Base-by-base conservation (phyloP, 2,329 filamentous ascomycete genomes). In the Drechslera avenae region DNA sequence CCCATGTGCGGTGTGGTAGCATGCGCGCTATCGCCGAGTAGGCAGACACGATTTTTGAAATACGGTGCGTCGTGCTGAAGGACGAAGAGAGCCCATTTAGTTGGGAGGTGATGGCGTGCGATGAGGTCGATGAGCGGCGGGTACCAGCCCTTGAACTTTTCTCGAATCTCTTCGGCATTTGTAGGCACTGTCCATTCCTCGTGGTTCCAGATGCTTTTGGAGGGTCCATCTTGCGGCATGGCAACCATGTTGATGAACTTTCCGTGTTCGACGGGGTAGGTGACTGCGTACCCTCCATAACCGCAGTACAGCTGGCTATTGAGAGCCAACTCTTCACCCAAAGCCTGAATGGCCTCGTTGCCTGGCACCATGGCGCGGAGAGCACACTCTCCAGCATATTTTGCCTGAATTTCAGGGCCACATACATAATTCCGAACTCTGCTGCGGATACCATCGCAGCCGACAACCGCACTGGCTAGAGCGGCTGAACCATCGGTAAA, bases 401-500 rank as follows among this genome's bases (percentile, higher is more conserved):
- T 64, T 0, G 83, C 74, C 41, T 77, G 61, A 0, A 78, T 69
- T 9, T 74, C 71, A n/a, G 57, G 41, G 2, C 81, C 82, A 8
- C 85, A 72, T 9, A 87, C 65, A 19, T 81, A 67, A 35, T 77
- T 63, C 13, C 85, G 76, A 2, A 81, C 75, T 6, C 75, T 73
- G 2, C 82, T 85, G 64, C 82, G 83, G 60, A 88, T 83, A 2
- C 85, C 85, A 64, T 88, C 85, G 63, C 83, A 86, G 14, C 82
- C 85, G 50, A 87, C 76, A 0, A 84, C 78, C 1, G 76, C 72
- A 56, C 73, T 74, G 5, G 76, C 75, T 13, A 69, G 52, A 0
- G 69, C 76, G 0, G 60, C 67, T 0, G 66, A 75, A 2, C 78
- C 78, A 60, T 82, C 80, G 1, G 66, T 52, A 50, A 83, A 77